These are phyloP conservation scores for Amyloporia xantha DNA, from an alignment of 768 basidiomycete species.

Conservation along the genomic window DNA sequence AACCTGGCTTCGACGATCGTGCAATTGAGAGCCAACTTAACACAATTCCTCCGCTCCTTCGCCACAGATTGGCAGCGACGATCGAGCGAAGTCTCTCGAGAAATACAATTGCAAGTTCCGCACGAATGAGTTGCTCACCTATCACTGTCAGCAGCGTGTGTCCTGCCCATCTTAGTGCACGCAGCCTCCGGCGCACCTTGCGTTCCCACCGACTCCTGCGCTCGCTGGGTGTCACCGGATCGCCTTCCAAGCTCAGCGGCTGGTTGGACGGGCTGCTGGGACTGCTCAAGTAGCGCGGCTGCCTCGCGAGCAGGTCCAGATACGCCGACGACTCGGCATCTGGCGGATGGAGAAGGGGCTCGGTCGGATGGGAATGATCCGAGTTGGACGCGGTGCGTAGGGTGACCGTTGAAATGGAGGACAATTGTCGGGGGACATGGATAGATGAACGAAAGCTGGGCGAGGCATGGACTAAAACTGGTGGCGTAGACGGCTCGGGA, in stretches of 20 bases:
- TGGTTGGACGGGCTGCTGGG: constrained; percentile 25
- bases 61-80: no score
- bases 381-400: constrained; percentile 21
- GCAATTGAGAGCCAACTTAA: no score
- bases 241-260: constrained; percentile 25
- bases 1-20: no score
- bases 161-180: constrained; percentile 26
- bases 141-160: constrained; percentile 28
- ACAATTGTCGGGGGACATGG: constrained; percentile 18
- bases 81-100: no score
- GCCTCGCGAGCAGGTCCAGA: constrained; percentile 31
- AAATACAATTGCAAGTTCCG: no score
- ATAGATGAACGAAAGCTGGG: constrained; percentile 3
- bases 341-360: constrained; percentile 23
- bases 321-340: constrained; percentile 25
- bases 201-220: constrained; percentile 24
- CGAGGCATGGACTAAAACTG: constrained; percentile 4
- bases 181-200: constrained; percentile 26
- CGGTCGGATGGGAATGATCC: constrained; percentile 25
- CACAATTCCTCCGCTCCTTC: no score
- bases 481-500: constrained; percentile 15
- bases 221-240: constrained; percentile 27
- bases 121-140: constrained; percentile 23
- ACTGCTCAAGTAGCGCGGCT: constrained; percentile 38
- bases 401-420: constrained; percentile 25